Conservation (phyloP, 1,139 yeast genomes). For the Debaryomycetaceae sp. region DNA sequence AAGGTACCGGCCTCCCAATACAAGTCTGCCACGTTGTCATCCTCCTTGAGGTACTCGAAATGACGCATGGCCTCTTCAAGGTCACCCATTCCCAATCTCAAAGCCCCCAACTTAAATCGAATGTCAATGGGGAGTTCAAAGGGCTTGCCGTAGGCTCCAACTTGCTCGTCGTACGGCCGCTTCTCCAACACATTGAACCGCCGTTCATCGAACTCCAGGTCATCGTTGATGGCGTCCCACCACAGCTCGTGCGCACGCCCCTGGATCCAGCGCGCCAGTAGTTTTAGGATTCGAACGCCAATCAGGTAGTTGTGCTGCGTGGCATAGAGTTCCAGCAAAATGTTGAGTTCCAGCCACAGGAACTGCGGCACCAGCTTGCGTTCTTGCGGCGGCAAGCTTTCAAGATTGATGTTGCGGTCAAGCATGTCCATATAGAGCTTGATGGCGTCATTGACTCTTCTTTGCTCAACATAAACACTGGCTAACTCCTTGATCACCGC, state of each 20-base stretch:
- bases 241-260: constrained; percentile 64
- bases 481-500: constrained; percentile 71
- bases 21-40: constrained; percentile 61
- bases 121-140: constrained; percentile 75
- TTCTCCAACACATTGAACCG: constrained; percentile 36
- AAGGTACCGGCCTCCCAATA: constrained; percentile 73
- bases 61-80: constrained; percentile 70
- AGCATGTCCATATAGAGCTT: constrained; percentile 65
- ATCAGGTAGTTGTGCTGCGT: constrained; percentile 60
- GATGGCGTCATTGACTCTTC: constrained; percentile 76
- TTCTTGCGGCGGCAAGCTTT: constrained; percentile 20
- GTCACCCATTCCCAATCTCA: constrained; percentile 63
- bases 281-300: constrained; percentile 63
- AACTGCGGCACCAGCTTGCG: constrained; percentile 43
- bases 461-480: constrained; percentile 68
- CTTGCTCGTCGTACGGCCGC: constrained; percentile 10
- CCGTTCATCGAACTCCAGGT: constrained; percentile 73
- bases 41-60: constrained; percentile 55
- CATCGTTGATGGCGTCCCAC: constrained; percentile 79
- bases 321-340: constrained; percentile 71
- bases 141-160: constrained; percentile 29
- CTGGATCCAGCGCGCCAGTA: constrained; percentile 81
- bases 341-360: constrained; percentile 87
- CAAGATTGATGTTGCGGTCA: constrained; percentile 46
- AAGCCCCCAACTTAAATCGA: constrained; percentile 70